Percentiles rank a stretch among this genome's conserved stretches.
Conservation (phyloP, 768 basidiomycete species). For the Xerocomellus chrysenteron region DNA sequence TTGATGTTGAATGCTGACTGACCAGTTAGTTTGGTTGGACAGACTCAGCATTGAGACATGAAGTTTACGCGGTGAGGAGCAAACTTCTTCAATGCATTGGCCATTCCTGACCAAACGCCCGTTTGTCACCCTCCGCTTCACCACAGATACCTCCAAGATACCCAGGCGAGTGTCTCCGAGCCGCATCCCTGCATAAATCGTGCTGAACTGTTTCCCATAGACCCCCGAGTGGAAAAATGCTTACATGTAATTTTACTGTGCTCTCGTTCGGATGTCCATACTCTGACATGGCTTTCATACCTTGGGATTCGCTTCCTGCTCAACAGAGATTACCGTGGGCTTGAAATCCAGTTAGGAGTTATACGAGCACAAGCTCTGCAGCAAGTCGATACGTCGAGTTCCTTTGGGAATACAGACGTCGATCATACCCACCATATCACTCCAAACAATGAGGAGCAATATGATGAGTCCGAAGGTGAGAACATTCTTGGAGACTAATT, state of each 20-base stretch:
- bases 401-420: conserved; percentile 5
- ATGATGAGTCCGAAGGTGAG: conserved; percentile 10
- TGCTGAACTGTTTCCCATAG: conserved; percentile 34
- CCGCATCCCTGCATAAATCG: background rate
- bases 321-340: conserved; percentile 64
- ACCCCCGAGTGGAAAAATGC: conserved; percentile 57
- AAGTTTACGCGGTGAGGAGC: conserved; percentile 55
- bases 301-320: background rate
- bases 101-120: background rate
- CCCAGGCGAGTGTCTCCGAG: conserved; percentile 45
- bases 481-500: background rate
- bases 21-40: background rate
- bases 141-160: conserved; percentile 67
- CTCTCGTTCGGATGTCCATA: background rate
- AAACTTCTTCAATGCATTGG: background rate
- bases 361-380: conserved; percentile 40
- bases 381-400: conserved; percentile 19
- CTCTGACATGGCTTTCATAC: background rate
- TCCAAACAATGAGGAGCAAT: conserved; percentile 1
- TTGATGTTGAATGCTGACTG: background rate
- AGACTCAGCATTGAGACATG: conserved; percentile 35
- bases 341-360: conserved; percentile 64
- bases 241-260: conserved; percentile 26
- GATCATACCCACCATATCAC: background rate
- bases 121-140: background rate